Base-by-base conservation (phyloP, 2,329 filamentous ascomycete species). In the Pseudogymnoascus sp. region DNA sequence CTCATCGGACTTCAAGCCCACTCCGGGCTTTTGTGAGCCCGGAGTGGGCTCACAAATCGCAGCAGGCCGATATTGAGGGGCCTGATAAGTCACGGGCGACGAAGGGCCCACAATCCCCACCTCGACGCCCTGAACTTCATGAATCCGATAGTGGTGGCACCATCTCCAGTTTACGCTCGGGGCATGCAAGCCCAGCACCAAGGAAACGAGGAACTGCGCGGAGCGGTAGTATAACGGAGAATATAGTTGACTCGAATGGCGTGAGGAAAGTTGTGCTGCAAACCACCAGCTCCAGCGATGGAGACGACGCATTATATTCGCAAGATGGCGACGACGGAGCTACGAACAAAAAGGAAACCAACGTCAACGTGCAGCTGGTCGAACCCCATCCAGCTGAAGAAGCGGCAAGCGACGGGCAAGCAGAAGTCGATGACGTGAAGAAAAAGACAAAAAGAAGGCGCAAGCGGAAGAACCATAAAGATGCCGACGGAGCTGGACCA, bases 181-280 rank as follows among this genome's bases (percentile, higher is more conserved):
- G 67, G 37, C 68, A 66, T n/a, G 67, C 67, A 63, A 73, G 68
- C 62, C 72, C 67, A 69, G 75, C 67, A 28, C 76, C 76, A 40
- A 69, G 72, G 16, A 75, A 75, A 60, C 77, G 77, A 36, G 79
- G 82, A 7, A 78, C 80, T 3, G 86, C 87, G 5, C 81, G 88
- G 63, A 90, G 87, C 68, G 89, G 90, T 28, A 90, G 87, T 72
- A 91, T 93, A 69, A 91, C 89, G 0, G 89, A 93, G 74, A 90
- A 89, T 65, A 79, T 90, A n/a, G 78, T 92, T 63, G 88, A 93
- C 70, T 80, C 87, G 1, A 85, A 87, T 63, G 90, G 90, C 2
- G 82, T 92, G 61, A 84, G 85, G 66, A 93, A 93, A 75, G 84
- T 91, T 49, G 84, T 93, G 0, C 78, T 93, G 25, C 87, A 91